Evolutionary conservation across 257 asterid genomes (phyloP).

Genomic region (Rauvolfia tetraphylla): DNA sequence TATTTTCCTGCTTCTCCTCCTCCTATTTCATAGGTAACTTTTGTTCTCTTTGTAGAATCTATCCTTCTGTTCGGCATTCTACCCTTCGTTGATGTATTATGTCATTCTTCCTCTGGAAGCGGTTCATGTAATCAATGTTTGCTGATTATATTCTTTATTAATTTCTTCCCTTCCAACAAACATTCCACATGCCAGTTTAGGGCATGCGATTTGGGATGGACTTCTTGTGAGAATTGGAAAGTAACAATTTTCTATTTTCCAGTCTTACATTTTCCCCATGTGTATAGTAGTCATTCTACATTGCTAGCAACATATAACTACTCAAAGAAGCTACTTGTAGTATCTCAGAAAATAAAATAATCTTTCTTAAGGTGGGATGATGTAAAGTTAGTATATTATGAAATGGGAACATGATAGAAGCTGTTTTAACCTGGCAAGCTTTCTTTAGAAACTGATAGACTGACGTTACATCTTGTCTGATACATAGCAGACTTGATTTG

Average conservation of each 20-base stretch:
- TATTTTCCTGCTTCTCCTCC: conserved; percentile 73
- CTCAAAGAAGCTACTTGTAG: no score
- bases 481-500: not conserved
- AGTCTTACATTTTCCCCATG: no score
- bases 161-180: not conserved
- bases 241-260: not conserved
- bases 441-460: not conserved
- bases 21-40: conserved; percentile 79
- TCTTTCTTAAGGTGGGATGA: no score
- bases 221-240: not conserved
- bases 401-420: no score
- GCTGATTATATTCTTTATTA: not conserved
- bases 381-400: no score
- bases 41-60: conserved; percentile 3
- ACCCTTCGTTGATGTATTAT: not conserved
- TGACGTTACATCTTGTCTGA: not conserved
- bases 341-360: no score
- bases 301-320: no score
- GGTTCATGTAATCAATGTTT: no score
- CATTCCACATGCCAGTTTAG: not conserved
- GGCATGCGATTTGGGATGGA: not conserved
- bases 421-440: not conserved
- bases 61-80: not conserved
- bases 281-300: no score
- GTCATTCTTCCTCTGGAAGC: not conserved